These are phyloP conservation scores for Suhomyces taliae DNA, from an alignment of 1,139 yeast genomes.

Conservation along the genomic window DNA sequence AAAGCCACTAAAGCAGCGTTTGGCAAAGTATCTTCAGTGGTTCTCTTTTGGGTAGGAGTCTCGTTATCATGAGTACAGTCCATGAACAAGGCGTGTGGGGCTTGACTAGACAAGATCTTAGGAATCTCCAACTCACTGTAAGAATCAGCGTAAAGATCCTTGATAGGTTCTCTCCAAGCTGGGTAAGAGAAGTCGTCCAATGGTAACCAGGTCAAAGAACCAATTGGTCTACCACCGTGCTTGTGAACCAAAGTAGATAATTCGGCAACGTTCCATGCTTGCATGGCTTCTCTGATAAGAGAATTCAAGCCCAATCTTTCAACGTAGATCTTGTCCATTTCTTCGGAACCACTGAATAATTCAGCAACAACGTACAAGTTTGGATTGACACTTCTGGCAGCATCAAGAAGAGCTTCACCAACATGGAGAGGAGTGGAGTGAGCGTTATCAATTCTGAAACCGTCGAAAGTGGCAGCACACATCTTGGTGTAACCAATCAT, in stretches of 20 bases:
- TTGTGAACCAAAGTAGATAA: conserved; percentile 82
- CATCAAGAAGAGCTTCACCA: conserved; percentile 83
- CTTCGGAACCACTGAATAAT: conserved; percentile 88
- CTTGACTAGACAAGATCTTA: conserved; percentile 58
- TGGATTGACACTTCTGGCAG: conserved; percentile 83
- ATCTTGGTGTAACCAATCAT: conserved; percentile 76
- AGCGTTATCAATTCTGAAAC: conserved; percentile 92
- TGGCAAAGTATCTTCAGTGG: conserved; percentile 91
- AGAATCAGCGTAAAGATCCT: conserved; percentile 37
- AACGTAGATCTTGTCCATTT: conserved; percentile 84
- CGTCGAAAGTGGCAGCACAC: conserved; percentile 78
- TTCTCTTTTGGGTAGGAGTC: conserved; percentile 83
- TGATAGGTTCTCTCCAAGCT: conserved; percentile 43
- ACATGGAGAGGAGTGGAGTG: conserved; percentile 96
- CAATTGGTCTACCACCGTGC: conserved; percentile 95
- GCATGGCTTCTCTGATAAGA: conserved; percentile 95
- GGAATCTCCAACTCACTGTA: conserved; percentile 62
- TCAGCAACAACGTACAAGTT: conserved; percentile 93
- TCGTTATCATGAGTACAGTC: conserved; percentile 98
- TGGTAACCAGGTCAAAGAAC: conserved; percentile 79
- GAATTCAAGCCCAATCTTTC: conserved; percentile 88
- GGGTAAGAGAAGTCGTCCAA: conserved; percentile 71
- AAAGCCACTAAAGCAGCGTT: conserved; percentile 93
- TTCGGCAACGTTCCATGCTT: conserved; percentile 87
- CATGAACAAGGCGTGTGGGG: conserved; percentile 93